These are phyloP conservation scores for Trichoderma gamsii DNA, from an alignment of 495 filamentous ascomycete genomes.

Conservation along the genomic window DNA sequence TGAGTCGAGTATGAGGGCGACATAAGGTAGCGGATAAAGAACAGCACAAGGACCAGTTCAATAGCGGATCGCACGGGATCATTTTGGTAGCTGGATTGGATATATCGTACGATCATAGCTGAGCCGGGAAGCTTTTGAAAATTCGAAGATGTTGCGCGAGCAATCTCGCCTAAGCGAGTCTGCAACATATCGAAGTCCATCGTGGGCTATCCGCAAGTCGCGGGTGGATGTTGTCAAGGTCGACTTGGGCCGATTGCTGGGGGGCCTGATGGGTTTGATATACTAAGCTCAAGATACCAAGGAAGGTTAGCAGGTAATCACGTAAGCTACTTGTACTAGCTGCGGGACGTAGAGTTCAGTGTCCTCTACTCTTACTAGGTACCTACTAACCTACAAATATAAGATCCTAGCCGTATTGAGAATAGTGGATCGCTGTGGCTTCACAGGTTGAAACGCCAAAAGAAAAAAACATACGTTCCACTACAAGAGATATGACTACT, in stretches of 20 bases:
- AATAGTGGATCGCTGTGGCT: too few species aligned
- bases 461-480: too few species aligned
- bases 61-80: conserved; percentile 90
- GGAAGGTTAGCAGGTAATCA: too few species aligned
- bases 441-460: too few species aligned
- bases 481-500: too few species aligned
- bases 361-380: too few species aligned
- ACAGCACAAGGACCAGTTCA: conserved; percentile 90
- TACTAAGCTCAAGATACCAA: too few species aligned
- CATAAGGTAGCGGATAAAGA: conserved; percentile 88
- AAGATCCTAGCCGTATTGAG: too few species aligned
- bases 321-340: too few species aligned
- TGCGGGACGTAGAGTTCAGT: too few species aligned
- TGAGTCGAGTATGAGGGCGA: conserved; percentile 84
- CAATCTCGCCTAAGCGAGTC: conserved; percentile 23
- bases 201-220: background rate
- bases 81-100: conserved; percentile 94
- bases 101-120: conserved; percentile 88
- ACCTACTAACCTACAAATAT: too few species aligned
- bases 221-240: background rate
- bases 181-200: conserved; percentile 24
- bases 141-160: conserved; percentile 19
- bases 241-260: background rate
- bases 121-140: conserved; percentile 92
- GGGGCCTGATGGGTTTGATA: background rate